Percentiles rank a stretch among this genome's conserved stretches.
phyloP scores from a whole-genome alignment of 345 rosid genomes.

The Citrus hindsii region DNA sequence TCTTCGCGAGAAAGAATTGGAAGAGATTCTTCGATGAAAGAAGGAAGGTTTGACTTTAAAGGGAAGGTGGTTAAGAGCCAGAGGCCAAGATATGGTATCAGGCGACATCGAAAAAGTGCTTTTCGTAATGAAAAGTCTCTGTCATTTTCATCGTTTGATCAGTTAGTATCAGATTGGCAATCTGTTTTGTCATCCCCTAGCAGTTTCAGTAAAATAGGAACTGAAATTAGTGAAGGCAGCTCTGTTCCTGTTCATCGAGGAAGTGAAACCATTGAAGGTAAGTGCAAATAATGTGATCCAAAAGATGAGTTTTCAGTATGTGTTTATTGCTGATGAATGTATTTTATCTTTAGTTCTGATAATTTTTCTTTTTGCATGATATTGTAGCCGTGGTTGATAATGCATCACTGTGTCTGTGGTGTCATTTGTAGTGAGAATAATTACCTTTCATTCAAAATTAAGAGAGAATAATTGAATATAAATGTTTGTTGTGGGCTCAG shows the following conservation, averaged over 20 bases:
- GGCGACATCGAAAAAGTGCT: conserved; percentile 35
- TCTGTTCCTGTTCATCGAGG: conserved; percentile 9
- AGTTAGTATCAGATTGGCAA: conserved; percentile 16
- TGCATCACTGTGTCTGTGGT: not conserved
- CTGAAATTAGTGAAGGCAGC: conserved; percentile 22
- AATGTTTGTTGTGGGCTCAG: not conserved
- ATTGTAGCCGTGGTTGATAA: not conserved
- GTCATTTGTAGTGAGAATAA: not conserved
- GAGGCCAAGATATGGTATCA: conserved; percentile 37
- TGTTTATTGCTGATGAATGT: not conserved
- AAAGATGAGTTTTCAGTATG: conserved; percentile 1
- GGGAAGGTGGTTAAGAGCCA: conserved; percentile 26
- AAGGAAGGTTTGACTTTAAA: conserved; percentile 31
- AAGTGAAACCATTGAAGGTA: conserved; percentile 23
- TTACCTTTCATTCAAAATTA: not conserved
- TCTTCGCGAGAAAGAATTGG: not conserved
- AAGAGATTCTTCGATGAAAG: conserved; percentile 18
- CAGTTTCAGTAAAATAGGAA: conserved; percentile 19
- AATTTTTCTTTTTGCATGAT: not conserved
- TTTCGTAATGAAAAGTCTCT: conserved; percentile 20
- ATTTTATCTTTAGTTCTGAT: not conserved
- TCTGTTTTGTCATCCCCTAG: conserved; percentile 28
- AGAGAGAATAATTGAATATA: not conserved
- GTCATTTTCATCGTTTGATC: conserved; percentile 38
- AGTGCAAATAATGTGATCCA: not conserved